phyloP scores from a whole-genome alignment of 306 rosid genomes.

The Dalbergia cultrata region DNA sequence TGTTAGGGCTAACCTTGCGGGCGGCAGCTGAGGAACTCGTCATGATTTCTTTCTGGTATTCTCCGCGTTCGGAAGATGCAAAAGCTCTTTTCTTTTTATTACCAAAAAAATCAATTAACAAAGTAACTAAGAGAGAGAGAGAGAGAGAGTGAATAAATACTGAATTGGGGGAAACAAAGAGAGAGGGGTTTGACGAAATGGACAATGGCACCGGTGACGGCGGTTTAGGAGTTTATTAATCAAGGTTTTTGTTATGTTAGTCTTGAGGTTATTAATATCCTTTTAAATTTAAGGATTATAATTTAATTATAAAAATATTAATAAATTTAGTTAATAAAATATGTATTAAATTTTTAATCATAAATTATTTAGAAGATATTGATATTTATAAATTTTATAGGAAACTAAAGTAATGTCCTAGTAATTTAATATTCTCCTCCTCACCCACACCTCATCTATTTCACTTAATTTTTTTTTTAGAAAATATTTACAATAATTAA shows the following conservation, averaged over 20 bases:
- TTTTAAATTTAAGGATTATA: no score
- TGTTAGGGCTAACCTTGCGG: slow-evolving; percentile 78
- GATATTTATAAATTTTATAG: no score
- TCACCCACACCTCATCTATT: no score
- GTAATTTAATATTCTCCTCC: not conserved
- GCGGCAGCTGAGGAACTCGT: slow-evolving; percentile 90
- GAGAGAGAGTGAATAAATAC: slow-evolving; percentile 9
- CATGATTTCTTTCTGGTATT: slow-evolving; percentile 57
- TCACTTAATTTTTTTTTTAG: no score
- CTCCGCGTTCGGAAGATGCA: slow-evolving; percentile 40
- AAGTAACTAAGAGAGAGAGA: not conserved
- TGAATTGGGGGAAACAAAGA: slow-evolving; percentile 4
- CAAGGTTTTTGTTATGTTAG: no score
- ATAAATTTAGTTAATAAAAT: no score
- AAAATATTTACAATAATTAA: no score
- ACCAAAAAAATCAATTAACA: slow-evolving; percentile 18
- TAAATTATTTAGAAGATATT: no score
- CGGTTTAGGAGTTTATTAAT: slow-evolving; percentile 43
- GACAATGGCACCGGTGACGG: slow-evolving; percentile 52
- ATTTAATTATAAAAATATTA: no score
- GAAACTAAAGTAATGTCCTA: no score
- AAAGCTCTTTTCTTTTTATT: not conserved
- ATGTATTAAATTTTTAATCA: no score
- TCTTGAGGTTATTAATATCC: no score
- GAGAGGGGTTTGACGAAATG: slow-evolving; percentile 52